Evolutionary conservation across 345 rosid genomes (phyloP).

Genomic region (Noccaea bulbosa): DNA sequence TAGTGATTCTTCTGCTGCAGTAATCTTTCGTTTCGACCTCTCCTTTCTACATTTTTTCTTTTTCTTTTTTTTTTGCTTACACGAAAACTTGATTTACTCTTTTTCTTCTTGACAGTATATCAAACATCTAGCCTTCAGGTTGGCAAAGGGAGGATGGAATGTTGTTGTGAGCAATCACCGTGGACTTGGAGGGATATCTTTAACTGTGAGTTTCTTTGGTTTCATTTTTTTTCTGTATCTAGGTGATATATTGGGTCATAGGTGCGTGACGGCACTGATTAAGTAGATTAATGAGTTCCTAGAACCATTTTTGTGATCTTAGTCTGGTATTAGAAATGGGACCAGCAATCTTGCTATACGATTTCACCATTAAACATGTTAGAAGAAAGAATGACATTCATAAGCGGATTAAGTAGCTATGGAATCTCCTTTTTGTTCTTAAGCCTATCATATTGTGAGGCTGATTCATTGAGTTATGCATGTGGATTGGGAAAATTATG

Average conservation of each 20-base stretch:
- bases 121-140: conserved; percentile 67
- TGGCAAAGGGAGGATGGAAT: conserved; percentile 76
- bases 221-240: too few species aligned
- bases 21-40: conserved; percentile 38
- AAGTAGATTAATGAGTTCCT: background rate
- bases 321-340: background rate
- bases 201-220: conserved; percentile 65
- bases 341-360: background rate
- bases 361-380: background rate
- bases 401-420: background rate
- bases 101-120: conserved; percentile 53
- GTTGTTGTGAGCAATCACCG: conserved; percentile 91
- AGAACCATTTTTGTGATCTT: background rate
- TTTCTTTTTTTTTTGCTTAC: conserved; percentile 19
- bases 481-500: too few species aligned
- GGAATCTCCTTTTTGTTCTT: background rate
- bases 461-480: background rate
- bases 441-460: conserved; percentile 2
- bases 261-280: background rate
- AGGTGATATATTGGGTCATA: background rate
- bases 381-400: conserved; percentile 2
- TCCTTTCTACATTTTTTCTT: background rate
- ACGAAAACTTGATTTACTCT: background rate
- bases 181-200: conserved; percentile 87
- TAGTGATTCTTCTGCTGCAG: conserved; percentile 73